Evolutionary conservation across 2,329 filamentous ascomycete genomes (phyloP), one percentile per base, ranked within the genome.

Genomic region (Aspergillus fructus): DNA sequence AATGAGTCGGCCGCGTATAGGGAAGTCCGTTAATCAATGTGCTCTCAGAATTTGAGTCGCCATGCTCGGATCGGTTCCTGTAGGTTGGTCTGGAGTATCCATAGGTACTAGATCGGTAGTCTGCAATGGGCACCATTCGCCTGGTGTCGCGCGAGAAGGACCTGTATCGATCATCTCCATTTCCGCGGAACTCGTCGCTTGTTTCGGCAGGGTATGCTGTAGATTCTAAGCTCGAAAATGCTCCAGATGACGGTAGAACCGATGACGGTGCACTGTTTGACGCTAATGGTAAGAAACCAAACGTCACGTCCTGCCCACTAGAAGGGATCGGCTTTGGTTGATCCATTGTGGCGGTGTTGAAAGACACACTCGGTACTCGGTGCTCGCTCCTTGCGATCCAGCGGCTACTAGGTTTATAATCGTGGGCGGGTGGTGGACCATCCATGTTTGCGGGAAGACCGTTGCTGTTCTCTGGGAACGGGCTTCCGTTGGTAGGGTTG

Each of bases 11-110:
- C 23, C 71, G 75, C 11, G 66, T 70, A 46, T 80, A 80, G 15
- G 64, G 66, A 30, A 77, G 66, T 3, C 77, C 78, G 42, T 69
- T 79, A 30, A 78, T 67, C 6, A 79, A 61, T 1, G 69, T 72
- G 6, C 66, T 66, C 13, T 71, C 68, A 33, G 63, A 62, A 7
- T 62, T 66, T 3, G 68, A 51, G 13, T 66, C 58, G 3, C 62
- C 64, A 11, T 59, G 50, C 2, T 65, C 58, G 3, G 71, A 71
- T 34, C 66, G 66, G 19, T 65, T 64, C 55, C 72, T 75, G 19
- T 51, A 66, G 69, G 11, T 66, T 69, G 34, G 68, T 19, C 34
- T 69, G 43, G 66, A 70, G 60, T 77, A 79, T 49, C 71, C 72
- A 58, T 79, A 79, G 8, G 74, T 63, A 23, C 73, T 72, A 0